Conservation (phyloP, 225 moss, liverwort and hornwort genomes). For the Pseudisothecium myosuroides region DNA sequence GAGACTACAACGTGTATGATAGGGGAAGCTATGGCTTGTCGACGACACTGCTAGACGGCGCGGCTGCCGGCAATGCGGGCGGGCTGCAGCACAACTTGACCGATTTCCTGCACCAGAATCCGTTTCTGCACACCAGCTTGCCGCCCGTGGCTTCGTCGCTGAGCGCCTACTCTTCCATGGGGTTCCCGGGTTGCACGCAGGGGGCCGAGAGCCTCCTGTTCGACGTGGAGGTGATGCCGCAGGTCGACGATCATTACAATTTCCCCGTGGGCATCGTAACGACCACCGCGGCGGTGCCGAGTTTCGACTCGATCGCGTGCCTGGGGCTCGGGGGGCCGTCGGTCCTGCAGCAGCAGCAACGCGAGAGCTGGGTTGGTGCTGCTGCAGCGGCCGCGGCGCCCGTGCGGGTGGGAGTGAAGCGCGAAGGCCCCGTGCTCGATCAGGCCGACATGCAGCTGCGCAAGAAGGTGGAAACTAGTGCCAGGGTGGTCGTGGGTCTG, state of each 20-base stretch:
- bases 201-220: background rate
- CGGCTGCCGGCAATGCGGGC: background rate
- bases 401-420: background rate
- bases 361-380: conserved; percentile 1
- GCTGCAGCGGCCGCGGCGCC: background rate
- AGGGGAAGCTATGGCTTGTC: background rate
- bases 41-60: background rate
- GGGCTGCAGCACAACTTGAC: background rate
- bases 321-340: background rate
- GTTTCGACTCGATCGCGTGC: background rate
- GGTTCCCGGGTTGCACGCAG: background rate
- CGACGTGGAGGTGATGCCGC: conserved; percentile 8
- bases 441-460: background rate
- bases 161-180: background rate
- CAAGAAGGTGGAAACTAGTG: background rate
- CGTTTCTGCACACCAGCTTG: background rate
- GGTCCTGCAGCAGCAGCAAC: background rate
- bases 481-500: background rate
- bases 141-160: background rate
- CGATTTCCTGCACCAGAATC: conserved; percentile 2
- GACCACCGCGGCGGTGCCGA: background rate
- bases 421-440: background rate
- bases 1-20: background rate
- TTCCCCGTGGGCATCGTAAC: background rate
- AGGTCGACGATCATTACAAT: background rate